A percentile compares a stretch with the other conserved stretches of the same genome.
Evolutionary conservation across 352 stramenopile species (phyloP).

Genomic region (Phytophthora constricta): DNA sequence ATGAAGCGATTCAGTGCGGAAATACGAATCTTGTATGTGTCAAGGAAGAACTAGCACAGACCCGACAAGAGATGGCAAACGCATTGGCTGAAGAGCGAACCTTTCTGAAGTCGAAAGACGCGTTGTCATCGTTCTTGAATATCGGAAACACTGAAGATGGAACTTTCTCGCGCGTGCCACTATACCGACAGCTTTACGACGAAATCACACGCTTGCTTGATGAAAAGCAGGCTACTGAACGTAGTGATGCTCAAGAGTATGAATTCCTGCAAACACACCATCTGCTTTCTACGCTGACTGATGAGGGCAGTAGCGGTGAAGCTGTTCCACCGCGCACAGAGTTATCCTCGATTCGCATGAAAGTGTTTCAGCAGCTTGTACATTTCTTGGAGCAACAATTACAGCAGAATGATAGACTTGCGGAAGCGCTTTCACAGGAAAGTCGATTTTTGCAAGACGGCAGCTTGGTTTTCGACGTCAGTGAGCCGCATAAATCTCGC

Average conservation of each 20-base stretch:
- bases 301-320: background rate
- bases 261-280: slow-evolving; percentile 23
- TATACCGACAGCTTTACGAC: slow-evolving; percentile 30
- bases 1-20: slow-evolving; percentile 6
- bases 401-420: slow-evolving; percentile 12
- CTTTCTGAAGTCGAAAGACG: slow-evolving; percentile 21
- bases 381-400: slow-evolving; percentile 6
- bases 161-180: slow-evolving; percentile 17
- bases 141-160: background rate
- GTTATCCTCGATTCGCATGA: slow-evolving; percentile 29
- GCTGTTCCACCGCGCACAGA: slow-evolving; percentile 1
- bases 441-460: slow-evolving; percentile 18
- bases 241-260: slow-evolving; percentile 13
- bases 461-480: slow-evolving; percentile 14
- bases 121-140: slow-evolving; percentile 18
- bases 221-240: slow-evolving; percentile 15
- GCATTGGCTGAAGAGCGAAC: slow-evolving; percentile 22
- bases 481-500: slow-evolving; percentile 32
- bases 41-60: slow-evolving; percentile 21
- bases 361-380: slow-evolving; percentile 26
- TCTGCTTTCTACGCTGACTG: slow-evolving; percentile 5
- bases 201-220: slow-evolving; percentile 18
- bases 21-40: slow-evolving; percentile 17
- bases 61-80: slow-evolving; percentile 14
- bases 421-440: slow-evolving; percentile 25